These are phyloP conservation scores for Chrysosporium keratinophilum DNA, from an alignment of 2,329 filamentous ascomycete species.

Conservation along the genomic window DNA sequence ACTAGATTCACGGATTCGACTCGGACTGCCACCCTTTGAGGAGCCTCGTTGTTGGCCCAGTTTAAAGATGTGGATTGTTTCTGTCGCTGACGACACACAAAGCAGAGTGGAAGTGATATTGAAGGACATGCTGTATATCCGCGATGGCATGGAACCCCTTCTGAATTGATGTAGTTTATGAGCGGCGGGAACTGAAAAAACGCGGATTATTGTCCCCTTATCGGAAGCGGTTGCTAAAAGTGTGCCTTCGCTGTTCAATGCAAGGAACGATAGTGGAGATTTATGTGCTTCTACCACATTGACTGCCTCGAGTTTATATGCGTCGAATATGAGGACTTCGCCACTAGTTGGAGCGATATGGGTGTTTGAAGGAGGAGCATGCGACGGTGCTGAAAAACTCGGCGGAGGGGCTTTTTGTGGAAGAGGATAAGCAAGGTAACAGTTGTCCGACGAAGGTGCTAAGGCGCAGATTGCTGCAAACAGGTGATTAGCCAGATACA, in stretches of 20 bases:
- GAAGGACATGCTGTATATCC: slow-evolving; percentile 98
- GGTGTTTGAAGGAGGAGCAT: slow-evolving; percentile 63
- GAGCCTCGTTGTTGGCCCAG: slow-evolving; percentile 41
- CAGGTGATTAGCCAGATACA: background rate
- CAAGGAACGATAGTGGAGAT: slow-evolving; percentile 79
- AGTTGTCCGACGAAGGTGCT: slow-evolving; percentile 88
- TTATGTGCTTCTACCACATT: slow-evolving; percentile 94
- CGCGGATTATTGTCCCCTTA: slow-evolving; percentile 92
- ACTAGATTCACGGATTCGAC: slow-evolving; percentile 23
- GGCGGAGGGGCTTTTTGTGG: slow-evolving; percentile 52
- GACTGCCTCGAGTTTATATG: slow-evolving; percentile 76
- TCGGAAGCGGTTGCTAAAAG: slow-evolving; percentile 89
- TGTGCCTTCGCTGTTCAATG: slow-evolving; percentile 85
- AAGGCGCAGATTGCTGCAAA: slow-evolving; percentile 70
- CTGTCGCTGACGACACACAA: slow-evolving; percentile 89
- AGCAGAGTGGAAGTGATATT: slow-evolving; percentile 87
- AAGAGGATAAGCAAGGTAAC: slow-evolving; percentile 87
- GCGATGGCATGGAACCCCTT: slow-evolving; percentile 85
- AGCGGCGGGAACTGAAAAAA: slow-evolving; percentile 83
- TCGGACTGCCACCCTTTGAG: slow-evolving; percentile 11
- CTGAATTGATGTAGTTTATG: slow-evolving; percentile 95
- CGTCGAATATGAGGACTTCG: slow-evolving; percentile 87
- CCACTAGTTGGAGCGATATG: slow-evolving; percentile 78
- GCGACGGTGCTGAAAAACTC: slow-evolving; percentile 54
- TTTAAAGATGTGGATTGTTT: slow-evolving; percentile 94